Conservation (phyloP, 305 asterid species). For the Fraxinus latifolia region DNA sequence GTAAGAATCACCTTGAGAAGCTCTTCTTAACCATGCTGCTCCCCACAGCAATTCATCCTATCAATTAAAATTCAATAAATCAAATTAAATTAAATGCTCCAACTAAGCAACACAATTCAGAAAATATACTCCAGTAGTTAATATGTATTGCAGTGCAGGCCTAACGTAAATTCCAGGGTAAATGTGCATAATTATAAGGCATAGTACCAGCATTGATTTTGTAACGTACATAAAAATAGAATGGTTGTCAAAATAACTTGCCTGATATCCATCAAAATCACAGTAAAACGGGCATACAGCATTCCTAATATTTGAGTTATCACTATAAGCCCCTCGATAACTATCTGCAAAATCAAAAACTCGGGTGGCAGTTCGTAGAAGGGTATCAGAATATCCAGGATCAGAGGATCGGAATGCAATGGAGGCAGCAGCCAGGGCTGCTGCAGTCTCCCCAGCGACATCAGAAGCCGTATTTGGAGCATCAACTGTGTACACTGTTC, state of each 20-base stretch:
- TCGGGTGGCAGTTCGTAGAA: constrained; percentile 15
- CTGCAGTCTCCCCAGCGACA: constrained; percentile 50
- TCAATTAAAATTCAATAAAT: not conserved
- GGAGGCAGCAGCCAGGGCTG: constrained; percentile 52
- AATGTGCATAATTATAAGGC: not conserved
- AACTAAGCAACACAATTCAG: not conserved
- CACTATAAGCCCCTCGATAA: constrained; percentile 7
- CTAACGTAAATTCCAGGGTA: not conserved
- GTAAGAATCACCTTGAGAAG: constrained; percentile 23
- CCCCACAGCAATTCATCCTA: constrained; percentile 33
- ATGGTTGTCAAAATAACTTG: not conserved
- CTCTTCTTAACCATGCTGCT: constrained; percentile 31
- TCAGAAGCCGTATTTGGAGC: constrained; percentile 44
- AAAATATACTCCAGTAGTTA: not conserved
- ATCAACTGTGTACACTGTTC: constrained; percentile 42
- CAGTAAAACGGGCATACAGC: not conserved
- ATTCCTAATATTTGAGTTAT: not conserved
- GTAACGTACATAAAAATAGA: not conserved
- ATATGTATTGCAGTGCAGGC: not conserved
- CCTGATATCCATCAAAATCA: constrained; percentile 9
- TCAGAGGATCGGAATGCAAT: constrained; percentile 37
- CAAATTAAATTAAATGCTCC: not conserved
- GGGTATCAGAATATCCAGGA: constrained; percentile 39
- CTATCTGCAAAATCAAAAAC: not conserved
- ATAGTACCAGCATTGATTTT: not conserved